Evolutionary conservation across 1,284 basidiomycete genomes (phyloP).

Genomic region (Ganoderma resinaceum): DNA sequence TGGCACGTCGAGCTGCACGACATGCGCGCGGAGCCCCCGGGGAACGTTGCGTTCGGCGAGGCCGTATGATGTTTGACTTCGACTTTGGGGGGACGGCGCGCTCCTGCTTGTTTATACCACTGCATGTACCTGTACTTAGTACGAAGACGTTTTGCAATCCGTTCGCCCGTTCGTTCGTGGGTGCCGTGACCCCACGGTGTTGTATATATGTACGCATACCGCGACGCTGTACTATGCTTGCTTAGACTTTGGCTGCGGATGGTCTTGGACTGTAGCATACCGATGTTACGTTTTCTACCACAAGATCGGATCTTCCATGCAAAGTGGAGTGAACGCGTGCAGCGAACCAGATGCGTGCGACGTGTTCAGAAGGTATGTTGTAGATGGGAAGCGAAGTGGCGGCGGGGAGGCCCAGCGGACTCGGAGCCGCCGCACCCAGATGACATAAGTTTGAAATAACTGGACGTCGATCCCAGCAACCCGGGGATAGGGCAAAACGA

Average conservation of each 20-base stretch:
- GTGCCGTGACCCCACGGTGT: neutral
- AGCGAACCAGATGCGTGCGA: neutral
- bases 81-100: neutral
- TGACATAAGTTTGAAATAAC: conserved; percentile 1
- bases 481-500: neutral
- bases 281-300: neutral
- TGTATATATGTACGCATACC: neutral
- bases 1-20: conserved; percentile 34
- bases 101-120: neutral
- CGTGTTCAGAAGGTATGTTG: neutral
- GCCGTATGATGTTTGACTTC: conserved; percentile 4
- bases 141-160: neutral
- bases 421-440: too few relatives aligned
- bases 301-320: neutral
- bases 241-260: neutral
- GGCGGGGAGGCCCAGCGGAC: neutral
- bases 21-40: conserved; percentile 18
- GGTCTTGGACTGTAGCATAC: conserved; percentile 3
- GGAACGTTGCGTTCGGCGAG: conserved; percentile 10
- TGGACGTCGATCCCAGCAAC: neutral
- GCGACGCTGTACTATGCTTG: neutral
- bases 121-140: neutral
- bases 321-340: neutral
- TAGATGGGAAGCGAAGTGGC: neutral
- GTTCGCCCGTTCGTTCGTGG: neutral